Evolutionary conservation across 306 rosid genomes (phyloP).

Genomic region (Oemleria cerasiformis): DNA sequence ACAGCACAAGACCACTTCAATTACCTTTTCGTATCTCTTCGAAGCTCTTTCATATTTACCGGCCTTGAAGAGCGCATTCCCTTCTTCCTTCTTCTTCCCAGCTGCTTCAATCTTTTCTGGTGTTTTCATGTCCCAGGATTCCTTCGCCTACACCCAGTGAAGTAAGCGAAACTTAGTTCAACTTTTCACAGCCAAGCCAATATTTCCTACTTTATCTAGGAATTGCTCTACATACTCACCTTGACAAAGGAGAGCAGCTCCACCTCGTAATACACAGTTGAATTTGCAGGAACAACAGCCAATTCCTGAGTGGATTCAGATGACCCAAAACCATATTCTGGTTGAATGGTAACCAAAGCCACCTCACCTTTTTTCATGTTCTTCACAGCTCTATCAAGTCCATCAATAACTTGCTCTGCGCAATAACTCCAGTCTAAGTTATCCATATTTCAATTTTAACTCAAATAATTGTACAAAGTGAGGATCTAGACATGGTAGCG

Average conservation of each 20-base stretch:
- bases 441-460: not conserved
- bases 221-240: constrained; percentile 34
- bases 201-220: not conserved
- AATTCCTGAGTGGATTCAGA: constrained; percentile 57
- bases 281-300: constrained; percentile 73
- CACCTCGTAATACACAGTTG: constrained; percentile 60
- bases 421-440: not conserved
- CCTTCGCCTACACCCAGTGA: constrained; percentile 32
- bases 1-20: not conserved
- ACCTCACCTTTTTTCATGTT: constrained; percentile 88
- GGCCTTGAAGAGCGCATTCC: constrained; percentile 40
- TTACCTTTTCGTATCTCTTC: constrained; percentile 42
- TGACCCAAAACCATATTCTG: constrained; percentile 77
- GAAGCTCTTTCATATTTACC: constrained; percentile 48
- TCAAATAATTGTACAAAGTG: not conserved
- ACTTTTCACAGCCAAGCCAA: not conserved
- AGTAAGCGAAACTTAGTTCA: too few species aligned
- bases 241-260: constrained; percentile 77
- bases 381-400: constrained; percentile 77
- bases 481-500: not conserved
- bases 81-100: constrained; percentile 47
- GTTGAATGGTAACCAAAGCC: constrained; percentile 61
- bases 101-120: constrained; percentile 43
- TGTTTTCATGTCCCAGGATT: constrained; percentile 44
- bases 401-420: constrained; percentile 83